These are phyloP conservation scores for Alternaria sp. DNA, from an alignment of 2,329 filamentous ascomycete species.

Conservation along the genomic window DNA sequence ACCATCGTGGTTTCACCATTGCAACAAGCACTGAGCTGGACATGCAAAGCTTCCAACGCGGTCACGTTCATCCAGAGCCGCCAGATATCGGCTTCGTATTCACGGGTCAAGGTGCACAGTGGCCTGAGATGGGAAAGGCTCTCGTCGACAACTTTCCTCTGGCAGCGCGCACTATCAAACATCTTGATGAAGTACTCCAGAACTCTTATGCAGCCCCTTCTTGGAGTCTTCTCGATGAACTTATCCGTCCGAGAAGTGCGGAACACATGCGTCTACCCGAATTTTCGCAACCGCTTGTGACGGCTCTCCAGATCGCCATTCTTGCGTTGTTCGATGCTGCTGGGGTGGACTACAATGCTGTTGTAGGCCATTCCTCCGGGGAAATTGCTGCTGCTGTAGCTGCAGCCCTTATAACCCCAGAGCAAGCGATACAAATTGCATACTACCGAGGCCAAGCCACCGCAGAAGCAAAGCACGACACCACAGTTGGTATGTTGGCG, in stretches of 20 bases:
- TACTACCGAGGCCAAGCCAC: constrained; percentile 32
- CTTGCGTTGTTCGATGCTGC: constrained; percentile 15
- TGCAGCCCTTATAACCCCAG: constrained; percentile 27
- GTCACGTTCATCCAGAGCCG: not conserved
- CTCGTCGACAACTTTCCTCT: constrained; percentile 16
- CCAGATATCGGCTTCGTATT: constrained; percentile 26
- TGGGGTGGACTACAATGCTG: constrained; percentile 14
- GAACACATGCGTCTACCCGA: constrained; percentile 12
- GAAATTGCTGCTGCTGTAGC: constrained; percentile 39
- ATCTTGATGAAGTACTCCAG: constrained; percentile 20
- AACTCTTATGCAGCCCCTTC: constrained; percentile 16
- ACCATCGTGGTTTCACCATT: constrained; percentile 18
- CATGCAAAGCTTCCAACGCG: not conserved
- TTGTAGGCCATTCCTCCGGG: constrained; percentile 34
- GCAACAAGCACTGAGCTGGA: not conserved
- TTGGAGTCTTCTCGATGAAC: constrained; percentile 23
- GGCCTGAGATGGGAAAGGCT: constrained; percentile 9
- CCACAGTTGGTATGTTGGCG: constrained; percentile 31
- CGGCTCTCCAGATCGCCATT: constrained; percentile 28
- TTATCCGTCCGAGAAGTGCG: constrained; percentile 6
- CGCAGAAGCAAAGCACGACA: not conserved
- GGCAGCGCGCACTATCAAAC: not conserved
- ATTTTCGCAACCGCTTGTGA: constrained; percentile 24
- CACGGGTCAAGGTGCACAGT: constrained; percentile 9
- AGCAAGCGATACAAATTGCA: constrained; percentile 18